phyloP scores from a whole-genome alignment of 208 protist genomes.

The Crithidia brevicula region DNA sequence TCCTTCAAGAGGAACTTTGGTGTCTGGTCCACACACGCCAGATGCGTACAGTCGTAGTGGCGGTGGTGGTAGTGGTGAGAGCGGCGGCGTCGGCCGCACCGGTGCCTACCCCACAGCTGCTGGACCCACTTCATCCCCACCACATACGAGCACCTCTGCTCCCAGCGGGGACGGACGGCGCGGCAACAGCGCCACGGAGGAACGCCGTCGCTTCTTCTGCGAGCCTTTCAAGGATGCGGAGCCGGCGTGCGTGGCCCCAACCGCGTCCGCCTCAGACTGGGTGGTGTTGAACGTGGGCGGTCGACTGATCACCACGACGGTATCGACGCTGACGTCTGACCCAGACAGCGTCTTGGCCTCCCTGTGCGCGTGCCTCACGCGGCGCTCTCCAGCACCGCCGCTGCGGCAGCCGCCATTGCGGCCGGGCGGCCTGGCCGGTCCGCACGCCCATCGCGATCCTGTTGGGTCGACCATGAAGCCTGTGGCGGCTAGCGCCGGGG shows the following conservation, averaged over 20 bases:
- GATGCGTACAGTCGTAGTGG: too few relatives aligned
- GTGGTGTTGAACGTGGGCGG: constrained; percentile 86
- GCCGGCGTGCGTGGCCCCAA: constrained; percentile 28
- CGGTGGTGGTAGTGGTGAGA: too few relatives aligned
- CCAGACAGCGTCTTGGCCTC: constrained; percentile 62
- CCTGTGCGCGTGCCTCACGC: constrained; percentile 34
- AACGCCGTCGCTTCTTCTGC: constrained; percentile 11
- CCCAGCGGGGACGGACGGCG: too few relatives aligned
- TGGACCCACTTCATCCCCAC: too few relatives aligned
- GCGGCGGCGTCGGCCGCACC: too few relatives aligned
- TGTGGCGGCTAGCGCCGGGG: not conserved
- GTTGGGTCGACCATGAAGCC: not conserved
- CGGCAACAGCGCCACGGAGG: not conserved
- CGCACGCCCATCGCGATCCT: constrained; percentile 4
- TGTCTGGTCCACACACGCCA: too few relatives aligned
- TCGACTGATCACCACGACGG: constrained; percentile 72
- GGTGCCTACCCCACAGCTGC: too few relatives aligned
- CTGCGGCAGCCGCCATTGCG: not conserved
- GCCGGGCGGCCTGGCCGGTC: not conserved
- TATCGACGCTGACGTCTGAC: constrained; percentile 71
- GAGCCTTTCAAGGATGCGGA: constrained; percentile 11
- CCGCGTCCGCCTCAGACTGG: constrained; percentile 53
- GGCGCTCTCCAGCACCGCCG: not conserved
- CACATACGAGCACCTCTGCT: too few relatives aligned
- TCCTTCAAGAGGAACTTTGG: too few relatives aligned